Evolutionary conservation across 2,329 filamentous ascomycete species (phyloP).

Genomic region (Aureobasidium uvarum): DNA sequence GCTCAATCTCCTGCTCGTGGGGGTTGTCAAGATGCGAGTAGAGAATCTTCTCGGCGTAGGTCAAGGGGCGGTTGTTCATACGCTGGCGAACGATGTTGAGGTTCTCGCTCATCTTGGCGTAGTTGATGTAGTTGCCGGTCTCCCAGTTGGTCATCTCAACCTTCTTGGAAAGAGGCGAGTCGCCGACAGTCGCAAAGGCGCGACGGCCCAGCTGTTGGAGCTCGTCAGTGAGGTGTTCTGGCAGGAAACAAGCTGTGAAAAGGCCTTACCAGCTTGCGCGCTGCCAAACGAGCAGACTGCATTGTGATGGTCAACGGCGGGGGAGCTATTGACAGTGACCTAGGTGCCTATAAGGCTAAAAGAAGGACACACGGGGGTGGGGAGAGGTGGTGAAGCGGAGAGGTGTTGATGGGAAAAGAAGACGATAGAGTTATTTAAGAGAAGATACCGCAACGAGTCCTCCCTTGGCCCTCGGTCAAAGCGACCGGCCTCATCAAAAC

Average conservation of each 20-base stretch:
- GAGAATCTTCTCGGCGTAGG: constrained; percentile 84
- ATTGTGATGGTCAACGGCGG: constrained; percentile 35
- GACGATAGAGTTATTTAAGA: constrained; percentile 25
- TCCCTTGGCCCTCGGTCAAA: constrained; percentile 26
- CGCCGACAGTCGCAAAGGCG: constrained; percentile 77
- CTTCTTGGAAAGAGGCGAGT: constrained; percentile 87
- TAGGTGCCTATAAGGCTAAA: constrained; percentile 27
- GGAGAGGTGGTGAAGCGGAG: constrained; percentile 27
- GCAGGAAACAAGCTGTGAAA: background rate
- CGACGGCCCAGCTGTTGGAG: constrained; percentile 53
- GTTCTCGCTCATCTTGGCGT: constrained; percentile 98
- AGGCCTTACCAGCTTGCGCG: constrained; percentile 43
- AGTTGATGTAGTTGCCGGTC: constrained; percentile 97
- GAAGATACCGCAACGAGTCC: constrained; percentile 17
- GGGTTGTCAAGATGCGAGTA: constrained; percentile 99
- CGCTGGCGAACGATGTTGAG: constrained; percentile 82
- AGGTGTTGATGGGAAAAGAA: constrained; percentile 28
- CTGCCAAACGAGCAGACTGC: constrained; percentile 41
- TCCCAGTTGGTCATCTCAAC: constrained; percentile 98
- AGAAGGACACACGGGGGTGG: constrained; percentile 23
- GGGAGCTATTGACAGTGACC: constrained; percentile 27
- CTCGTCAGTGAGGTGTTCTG: constrained; percentile 16
- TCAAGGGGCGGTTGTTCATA: constrained; percentile 92
- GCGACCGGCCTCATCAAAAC: constrained; percentile 20
- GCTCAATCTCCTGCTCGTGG: constrained; percentile 92